A percentile compares a stretch with the other conserved stretches of the same genome.
phyloP scores from a whole-genome alignment of 495 filamentous ascomycete genomes.

The Xanthoparmelia taractica region DNA sequence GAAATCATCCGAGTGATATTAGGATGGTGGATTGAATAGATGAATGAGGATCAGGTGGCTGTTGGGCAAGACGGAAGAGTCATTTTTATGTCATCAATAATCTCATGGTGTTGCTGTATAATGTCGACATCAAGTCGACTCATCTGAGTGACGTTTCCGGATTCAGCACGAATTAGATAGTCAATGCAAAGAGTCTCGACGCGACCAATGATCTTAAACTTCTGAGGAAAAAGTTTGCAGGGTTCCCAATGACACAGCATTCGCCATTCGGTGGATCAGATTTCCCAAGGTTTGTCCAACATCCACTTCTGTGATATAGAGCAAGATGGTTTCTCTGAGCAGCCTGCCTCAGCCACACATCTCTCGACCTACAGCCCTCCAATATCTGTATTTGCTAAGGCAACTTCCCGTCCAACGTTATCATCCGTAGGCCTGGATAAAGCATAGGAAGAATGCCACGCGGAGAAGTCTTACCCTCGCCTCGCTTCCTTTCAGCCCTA shows the following conservation, averaged over 20 bases:
- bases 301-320: neutral
- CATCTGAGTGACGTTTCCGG: neutral
- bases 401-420: neutral
- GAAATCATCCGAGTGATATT: neutral
- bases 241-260: neutral
- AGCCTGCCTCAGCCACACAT: neutral
- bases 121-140: neutral
- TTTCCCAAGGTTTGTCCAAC: neutral
- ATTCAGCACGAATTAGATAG: neutral
- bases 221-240: too few relatives aligned
- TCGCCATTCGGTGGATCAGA: neutral
- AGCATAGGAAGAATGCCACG: neutral
- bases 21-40: neutral
- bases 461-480: neutral
- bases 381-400: neutral
- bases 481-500: slow-evolving; percentile 20
- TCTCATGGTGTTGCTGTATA: neutral
- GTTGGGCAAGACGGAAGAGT: neutral
- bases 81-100: neutral
- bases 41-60: neutral
- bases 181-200: neutral
- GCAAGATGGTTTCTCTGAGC: neutral
- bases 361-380: neutral
- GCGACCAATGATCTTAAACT: neutral
- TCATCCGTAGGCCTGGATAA: neutral